phyloP scores from a whole-genome alignment of 2,329 filamentous ascomycete genomes.

The Drechslerella coelobrocha region DNA sequence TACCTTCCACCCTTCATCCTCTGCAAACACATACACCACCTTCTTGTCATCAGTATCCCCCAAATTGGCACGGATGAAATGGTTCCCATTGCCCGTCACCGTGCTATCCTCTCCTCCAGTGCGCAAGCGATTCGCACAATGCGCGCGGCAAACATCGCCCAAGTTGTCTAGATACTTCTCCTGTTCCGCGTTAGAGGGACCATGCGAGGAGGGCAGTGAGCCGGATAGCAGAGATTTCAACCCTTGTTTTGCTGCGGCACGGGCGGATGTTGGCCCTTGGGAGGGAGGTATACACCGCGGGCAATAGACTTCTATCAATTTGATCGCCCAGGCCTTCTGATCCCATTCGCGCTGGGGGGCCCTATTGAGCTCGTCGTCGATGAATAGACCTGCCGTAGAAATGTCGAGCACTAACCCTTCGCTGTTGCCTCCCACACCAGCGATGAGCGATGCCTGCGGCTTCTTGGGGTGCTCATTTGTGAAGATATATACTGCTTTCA shows the following conservation, averaged over 20 bases:
- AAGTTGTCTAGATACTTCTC: conserved; percentile 53
- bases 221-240: conserved; percentile 50
- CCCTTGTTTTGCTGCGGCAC: conserved; percentile 54
- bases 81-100: conserved; percentile 58
- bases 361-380: conserved; percentile 90
- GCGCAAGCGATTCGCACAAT: conserved; percentile 62
- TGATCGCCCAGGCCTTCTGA: conserved; percentile 96
- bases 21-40: conserved; percentile 69
- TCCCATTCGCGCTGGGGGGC: conserved; percentile 98
- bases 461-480: conserved; percentile 86
- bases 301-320: conserved; percentile 87
- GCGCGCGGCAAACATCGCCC: conserved; percentile 51
- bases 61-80: conserved; percentile 70
- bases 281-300: conserved; percentile 65
- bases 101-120: conserved; percentile 57
- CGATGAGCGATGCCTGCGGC: conserved; percentile 88
- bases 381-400: conserved; percentile 91
- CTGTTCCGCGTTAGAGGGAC: conserved; percentile 31
- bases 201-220: conserved; percentile 22
- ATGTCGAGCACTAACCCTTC: conserved; percentile 92
- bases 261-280: conserved; percentile 55
- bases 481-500: conserved; percentile 90
- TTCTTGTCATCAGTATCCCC: conserved; percentile 72
- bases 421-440: conserved; percentile 82
- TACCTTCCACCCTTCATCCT: conserved; percentile 74